phyloP scores from a whole-genome alignment of 2,329 filamentous ascomycete species.

The Fusarium denticulatum region DNA sequence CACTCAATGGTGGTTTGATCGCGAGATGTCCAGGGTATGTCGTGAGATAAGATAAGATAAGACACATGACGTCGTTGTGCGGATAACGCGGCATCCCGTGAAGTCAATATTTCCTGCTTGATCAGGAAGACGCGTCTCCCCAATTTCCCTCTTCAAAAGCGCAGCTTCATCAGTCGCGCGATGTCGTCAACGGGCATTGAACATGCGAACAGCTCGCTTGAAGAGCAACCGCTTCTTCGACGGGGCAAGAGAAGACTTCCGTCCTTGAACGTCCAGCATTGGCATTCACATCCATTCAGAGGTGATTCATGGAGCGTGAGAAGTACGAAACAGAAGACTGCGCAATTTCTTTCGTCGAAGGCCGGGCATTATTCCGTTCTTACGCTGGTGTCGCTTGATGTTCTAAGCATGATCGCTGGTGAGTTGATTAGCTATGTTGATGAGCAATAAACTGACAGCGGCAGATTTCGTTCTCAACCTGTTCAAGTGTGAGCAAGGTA shows the following conservation, averaged over 20 bases:
- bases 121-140: neutral
- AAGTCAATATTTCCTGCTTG: accelerated
- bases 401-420: conserved; percentile 20
- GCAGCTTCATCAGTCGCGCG: accelerated
- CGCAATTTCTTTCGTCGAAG: neutral
- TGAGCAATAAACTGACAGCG: accelerated
- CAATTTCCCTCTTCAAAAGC: accelerated
- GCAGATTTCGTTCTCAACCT: conserved; percentile 6
- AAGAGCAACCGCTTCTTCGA: neutral
- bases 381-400: conserved; percentile 4
- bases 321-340: neutral
- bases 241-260: neutral
- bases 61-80: neutral
- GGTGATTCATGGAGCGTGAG: neutral
- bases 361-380: conserved; percentile 8
- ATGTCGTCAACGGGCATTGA: neutral
- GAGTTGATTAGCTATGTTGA: accelerated
- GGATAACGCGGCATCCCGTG: neutral
- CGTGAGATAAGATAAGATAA: neutral
- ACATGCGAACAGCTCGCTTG: neutral
- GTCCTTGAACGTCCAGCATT: conserved; percentile 9
- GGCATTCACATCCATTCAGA: conserved; percentile 4
- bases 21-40: neutral
- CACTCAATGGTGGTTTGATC: accelerated
- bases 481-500: conserved; percentile 3